Evolutionary conservation across 2,329 filamentous ascomycete species (phyloP).

Genomic region (Fusarium transvaalense): DNA sequence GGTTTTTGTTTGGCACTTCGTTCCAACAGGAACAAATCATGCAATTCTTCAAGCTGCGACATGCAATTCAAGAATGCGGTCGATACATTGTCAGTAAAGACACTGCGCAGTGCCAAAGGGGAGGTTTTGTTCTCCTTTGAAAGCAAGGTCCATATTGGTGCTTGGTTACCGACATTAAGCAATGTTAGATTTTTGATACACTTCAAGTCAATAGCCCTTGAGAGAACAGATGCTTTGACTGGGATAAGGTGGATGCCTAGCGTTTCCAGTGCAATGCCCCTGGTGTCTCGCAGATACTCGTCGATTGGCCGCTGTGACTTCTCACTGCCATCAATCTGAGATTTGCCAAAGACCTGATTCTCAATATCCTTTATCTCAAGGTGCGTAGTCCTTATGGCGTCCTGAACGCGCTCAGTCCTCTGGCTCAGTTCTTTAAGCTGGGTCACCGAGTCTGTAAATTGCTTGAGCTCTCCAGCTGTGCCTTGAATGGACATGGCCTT

Average conservation of each 20-base stretch:
- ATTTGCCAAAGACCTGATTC: slow-evolving; percentile 42
- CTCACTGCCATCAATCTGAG: slow-evolving; percentile 31
- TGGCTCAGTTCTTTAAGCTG: slow-evolving; percentile 49
- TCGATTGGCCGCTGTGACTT: slow-evolving; percentile 51
- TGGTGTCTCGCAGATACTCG: slow-evolving; percentile 68
- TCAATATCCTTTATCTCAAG: slow-evolving; percentile 55
- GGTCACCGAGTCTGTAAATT: slow-evolving; percentile 43
- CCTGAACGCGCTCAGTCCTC: slow-evolving; percentile 52
- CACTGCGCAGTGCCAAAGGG: slow-evolving; percentile 66
- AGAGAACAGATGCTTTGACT: slow-evolving; percentile 68
- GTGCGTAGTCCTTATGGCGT: slow-evolving; percentile 54
- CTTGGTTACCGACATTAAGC: slow-evolving; percentile 73
- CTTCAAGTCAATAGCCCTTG: slow-evolving; percentile 68
- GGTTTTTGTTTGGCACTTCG: slow-evolving; percentile 63
- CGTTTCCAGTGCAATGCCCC: slow-evolving; percentile 68
- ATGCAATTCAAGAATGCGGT: slow-evolving; percentile 66
- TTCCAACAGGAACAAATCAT: slow-evolving; percentile 72
- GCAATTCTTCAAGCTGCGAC: slow-evolving; percentile 64
- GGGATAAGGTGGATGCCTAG: slow-evolving; percentile 71
- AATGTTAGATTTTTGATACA: slow-evolving; percentile 69
- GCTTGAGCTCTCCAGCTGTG: slow-evolving; percentile 43
- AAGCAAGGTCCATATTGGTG: slow-evolving; percentile 69
- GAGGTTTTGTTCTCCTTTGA: slow-evolving; percentile 65
- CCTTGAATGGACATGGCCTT: slow-evolving; percentile 45
- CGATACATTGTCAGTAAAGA: slow-evolving; percentile 74